Evolutionary conservation across 73 alveolate genomes (phyloP).

Genomic region (Paramecium caudatum): DNA sequence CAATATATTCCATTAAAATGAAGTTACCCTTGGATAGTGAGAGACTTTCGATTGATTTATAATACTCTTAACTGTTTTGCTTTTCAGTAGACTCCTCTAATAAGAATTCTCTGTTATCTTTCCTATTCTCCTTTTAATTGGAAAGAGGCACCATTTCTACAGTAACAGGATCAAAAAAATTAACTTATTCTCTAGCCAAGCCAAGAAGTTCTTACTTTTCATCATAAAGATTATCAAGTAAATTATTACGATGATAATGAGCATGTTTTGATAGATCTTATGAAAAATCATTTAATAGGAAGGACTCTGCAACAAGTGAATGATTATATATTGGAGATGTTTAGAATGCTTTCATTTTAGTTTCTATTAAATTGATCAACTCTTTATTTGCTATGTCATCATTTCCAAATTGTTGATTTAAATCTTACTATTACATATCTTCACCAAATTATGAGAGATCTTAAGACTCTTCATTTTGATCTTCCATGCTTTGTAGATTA

Average conservation of each 20-base stretch:
- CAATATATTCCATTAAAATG: slow-evolving; percentile 77
- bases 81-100: slow-evolving; percentile 51
- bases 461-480: slow-evolving; percentile 1
- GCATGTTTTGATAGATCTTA: slow-evolving; percentile 26
- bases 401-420: background rate
- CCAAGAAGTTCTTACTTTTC: slow-evolving; percentile 10
- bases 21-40: slow-evolving; percentile 74
- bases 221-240: slow-evolving; percentile 3
- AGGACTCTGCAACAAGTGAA: slow-evolving; percentile 44
- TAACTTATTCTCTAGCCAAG: slow-evolving; percentile 49
- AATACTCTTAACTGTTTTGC: slow-evolving; percentile 32
- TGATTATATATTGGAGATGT: slow-evolving; percentile 18
- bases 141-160: slow-evolving; percentile 12
- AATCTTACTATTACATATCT: background rate
- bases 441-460: slow-evolving; percentile 21
- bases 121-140: background rate
- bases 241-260: slow-evolving; percentile 47
- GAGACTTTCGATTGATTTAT: background rate
- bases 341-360: slow-evolving; percentile 32
- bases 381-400: slow-evolving; percentile 28
- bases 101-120: background rate
- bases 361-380: background rate
- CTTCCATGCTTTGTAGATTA: background rate
- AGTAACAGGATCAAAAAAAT: slow-evolving; percentile 51
- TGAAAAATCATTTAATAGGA: slow-evolving; percentile 19